Percentiles rank a stretch among this genome's conserved stretches.
Evolutionary conservation across 1,284 basidiomycete genomes (phyloP).

Genomic region (Singerocomus rubriflavus): DNA sequence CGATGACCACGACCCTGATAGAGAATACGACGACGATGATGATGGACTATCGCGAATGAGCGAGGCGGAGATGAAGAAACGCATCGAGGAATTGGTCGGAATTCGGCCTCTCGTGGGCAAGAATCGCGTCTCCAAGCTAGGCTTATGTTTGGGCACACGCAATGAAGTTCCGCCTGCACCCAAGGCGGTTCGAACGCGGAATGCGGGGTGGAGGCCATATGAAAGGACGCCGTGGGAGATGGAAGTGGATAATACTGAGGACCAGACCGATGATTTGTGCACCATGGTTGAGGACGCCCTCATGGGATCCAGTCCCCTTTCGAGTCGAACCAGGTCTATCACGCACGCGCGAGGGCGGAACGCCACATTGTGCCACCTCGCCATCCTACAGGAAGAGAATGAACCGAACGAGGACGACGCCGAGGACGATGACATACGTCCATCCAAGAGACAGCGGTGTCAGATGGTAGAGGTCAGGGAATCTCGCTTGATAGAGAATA

Average conservation of each 20-base stretch:
- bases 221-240: slow-evolving; percentile 28
- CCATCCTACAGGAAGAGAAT: slow-evolving; percentile 27
- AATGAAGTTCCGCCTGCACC: slow-evolving; percentile 24
- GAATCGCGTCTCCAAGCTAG: slow-evolving; percentile 18
- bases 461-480: background rate
- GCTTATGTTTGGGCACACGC: slow-evolving; percentile 15
- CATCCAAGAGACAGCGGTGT: slow-evolving; percentile 19
- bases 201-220: slow-evolving; percentile 16
- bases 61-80: slow-evolving; percentile 41
- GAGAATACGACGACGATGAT: slow-evolving; percentile 1
- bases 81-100: slow-evolving; percentile 52
- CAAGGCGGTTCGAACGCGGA: slow-evolving; percentile 25
- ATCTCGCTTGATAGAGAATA: slow-evolving; percentile 28
- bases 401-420: slow-evolving; percentile 15
- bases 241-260: slow-evolving; percentile 16
- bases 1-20: background rate
- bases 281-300: slow-evolving; percentile 15
- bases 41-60: slow-evolving; percentile 30
- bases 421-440: slow-evolving; percentile 13
- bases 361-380: slow-evolving; percentile 13
- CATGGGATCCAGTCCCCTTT: slow-evolving; percentile 30
- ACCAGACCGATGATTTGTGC: slow-evolving; percentile 1
- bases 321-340: slow-evolving; percentile 16
- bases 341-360: slow-evolving; percentile 8
- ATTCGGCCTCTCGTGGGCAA: slow-evolving; percentile 35